Base-by-base conservation (phyloP, 1,139 yeast genomes). In the Candida smagusa region DNA sequence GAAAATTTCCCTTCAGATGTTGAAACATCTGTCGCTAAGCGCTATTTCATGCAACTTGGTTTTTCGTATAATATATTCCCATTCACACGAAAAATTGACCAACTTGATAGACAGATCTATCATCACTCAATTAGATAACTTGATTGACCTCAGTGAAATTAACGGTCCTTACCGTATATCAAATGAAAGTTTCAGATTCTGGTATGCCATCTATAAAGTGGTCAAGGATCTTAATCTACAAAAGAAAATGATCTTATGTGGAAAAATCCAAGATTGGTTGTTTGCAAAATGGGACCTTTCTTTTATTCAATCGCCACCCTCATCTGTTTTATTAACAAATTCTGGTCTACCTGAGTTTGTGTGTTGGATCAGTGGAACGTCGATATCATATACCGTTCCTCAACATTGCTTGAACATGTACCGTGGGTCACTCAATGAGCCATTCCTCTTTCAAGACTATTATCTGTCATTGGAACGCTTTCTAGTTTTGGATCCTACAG, bases 141-240 rank as follows among this genome's bases (percentile, higher is more conserved):
- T 78, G 2, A 58, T 75, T 30, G 84, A 79, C 31, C 54, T 76
- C 9, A 61, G 85, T 0, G 81, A 77, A 31, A 61, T 79, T 2
- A 74, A 72, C 49, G 90, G 90, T 0, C 90, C 92, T 0, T 51
- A 56, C 2, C 26, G 41, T 1, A 40, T 81, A 1, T 62, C 68
- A 36, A 60, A 71, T 33, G 75, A 71, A 38, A 63, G 84, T 6
- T 60, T 78, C 32, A 49, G 54, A 12, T 77, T 82, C 42, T 83
- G 90, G 89, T 56, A 65, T 37, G 50, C 67, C 0, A 46, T 76
- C 6, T 54, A 65, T 19, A 56, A 56, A n/a, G 48, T 74, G 6
- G 63, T 72, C 8, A 56, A 56, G 26, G 54, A 52, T 3, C 56
- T 64, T 27, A 62, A 61, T 28, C 51, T 63, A 13, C 32, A 23